Evolutionary conservation across 2,329 filamentous ascomycete genomes (phyloP).

Genomic region (Ascochyta rabiei): DNA sequence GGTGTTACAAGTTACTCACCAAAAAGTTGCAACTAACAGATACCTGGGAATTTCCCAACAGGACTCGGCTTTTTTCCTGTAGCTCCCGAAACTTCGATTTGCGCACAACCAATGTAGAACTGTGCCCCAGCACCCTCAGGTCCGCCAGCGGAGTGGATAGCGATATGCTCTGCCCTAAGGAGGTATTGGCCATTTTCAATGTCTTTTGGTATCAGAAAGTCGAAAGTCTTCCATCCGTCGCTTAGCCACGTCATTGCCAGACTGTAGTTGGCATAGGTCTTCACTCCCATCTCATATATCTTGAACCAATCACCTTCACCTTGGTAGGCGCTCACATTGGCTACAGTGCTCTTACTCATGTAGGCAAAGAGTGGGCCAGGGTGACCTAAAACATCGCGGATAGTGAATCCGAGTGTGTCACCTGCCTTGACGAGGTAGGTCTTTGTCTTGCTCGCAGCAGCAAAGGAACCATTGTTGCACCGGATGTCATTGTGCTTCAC

Average conservation of each 20-base stretch:
- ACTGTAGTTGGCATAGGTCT: conserved; percentile 12
- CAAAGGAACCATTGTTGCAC: conserved; percentile 43
- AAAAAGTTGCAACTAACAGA: not conserved
- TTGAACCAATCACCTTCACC: conserved; percentile 60
- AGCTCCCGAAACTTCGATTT: conserved; percentile 47
- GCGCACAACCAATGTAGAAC: conserved; percentile 53
- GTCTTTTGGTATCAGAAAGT: conserved; percentile 14
- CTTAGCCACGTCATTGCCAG: conserved; percentile 14
- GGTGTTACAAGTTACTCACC: too few relatives aligned
- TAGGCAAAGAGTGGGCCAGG: conserved; percentile 48
- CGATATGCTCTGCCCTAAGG: conserved; percentile 52
- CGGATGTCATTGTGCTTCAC: conserved; percentile 30
- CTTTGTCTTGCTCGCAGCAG: conserved; percentile 39
- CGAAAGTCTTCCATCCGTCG: conserved; percentile 14
- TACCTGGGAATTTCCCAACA: conserved; percentile 48
- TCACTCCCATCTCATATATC: conserved; percentile 42
- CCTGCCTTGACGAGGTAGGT: conserved; percentile 52
- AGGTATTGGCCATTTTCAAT: conserved; percentile 48
- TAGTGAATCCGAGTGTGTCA: conserved; percentile 58
- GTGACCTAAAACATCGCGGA: conserved; percentile 56
- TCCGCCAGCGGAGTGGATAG: conserved; percentile 43
- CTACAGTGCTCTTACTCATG: conserved; percentile 57
- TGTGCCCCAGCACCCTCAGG: conserved; percentile 36
- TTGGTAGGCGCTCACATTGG: conserved; percentile 72
- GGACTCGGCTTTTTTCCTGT: conserved; percentile 41